A percentile compares a stretch with the other conserved stretches of the same genome.
Conservation (phyloP, 1,284 basidiomycete species). For the Trametes sp. region DNA sequence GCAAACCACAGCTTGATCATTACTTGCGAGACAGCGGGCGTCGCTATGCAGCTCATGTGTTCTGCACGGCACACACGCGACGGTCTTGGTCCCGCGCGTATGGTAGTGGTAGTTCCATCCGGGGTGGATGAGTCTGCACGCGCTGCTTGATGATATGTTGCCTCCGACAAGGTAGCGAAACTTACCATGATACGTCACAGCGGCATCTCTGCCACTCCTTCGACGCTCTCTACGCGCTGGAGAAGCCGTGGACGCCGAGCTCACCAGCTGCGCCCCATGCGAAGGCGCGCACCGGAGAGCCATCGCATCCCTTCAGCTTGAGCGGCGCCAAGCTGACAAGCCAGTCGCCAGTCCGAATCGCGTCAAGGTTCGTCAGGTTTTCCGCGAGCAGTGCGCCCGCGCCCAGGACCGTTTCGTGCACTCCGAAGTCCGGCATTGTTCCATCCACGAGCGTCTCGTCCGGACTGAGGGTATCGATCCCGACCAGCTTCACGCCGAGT, state of each 20-base stretch:
- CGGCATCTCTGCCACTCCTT: no score
- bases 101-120: not conserved
- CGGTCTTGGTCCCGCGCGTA: not conserved
- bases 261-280: slow-evolving; percentile 47
- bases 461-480: slow-evolving; percentile 68
- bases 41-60: not conserved
- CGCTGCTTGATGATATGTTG: no score
- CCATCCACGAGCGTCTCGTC: slow-evolving; percentile 60
- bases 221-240: not conserved
- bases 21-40: not conserved
- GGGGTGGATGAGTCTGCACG: no score
- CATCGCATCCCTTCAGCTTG: slow-evolving; percentile 64
- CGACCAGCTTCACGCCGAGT: slow-evolving; percentile 61
- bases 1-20: not conserved
- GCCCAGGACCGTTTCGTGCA: slow-evolving; percentile 65
- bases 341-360: slow-evolving; percentile 48
- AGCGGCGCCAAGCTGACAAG: slow-evolving; percentile 65
- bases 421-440: slow-evolving; percentile 48
- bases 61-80: not conserved
- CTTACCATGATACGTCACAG: no score
- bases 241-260: no score
- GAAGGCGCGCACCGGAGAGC: slow-evolving; percentile 70
- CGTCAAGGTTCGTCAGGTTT: slow-evolving; percentile 63
- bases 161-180: no score
- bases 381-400: slow-evolving; percentile 69